phyloP scores from a whole-genome alignment of 345 rosid species.

The Populus pruinosa region DNA sequence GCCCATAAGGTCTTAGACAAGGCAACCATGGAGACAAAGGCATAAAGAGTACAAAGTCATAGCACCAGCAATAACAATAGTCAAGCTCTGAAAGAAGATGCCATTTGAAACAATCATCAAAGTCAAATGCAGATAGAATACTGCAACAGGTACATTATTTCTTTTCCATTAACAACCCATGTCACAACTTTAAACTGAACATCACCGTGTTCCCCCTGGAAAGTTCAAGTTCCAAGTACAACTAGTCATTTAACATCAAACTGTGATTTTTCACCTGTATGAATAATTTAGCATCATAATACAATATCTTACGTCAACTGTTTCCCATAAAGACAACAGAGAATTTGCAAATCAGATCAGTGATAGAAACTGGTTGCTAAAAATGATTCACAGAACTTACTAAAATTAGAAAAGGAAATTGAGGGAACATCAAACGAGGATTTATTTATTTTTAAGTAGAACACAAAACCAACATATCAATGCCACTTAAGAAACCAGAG shows the following conservation, averaged over 20 bases:
- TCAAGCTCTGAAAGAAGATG: not conserved
- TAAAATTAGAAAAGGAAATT: not conserved
- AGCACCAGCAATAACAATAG: not conserved
- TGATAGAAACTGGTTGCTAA: not conserved
- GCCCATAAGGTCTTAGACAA: not conserved
- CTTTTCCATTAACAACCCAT: not conserved
- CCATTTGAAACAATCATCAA: not conserved
- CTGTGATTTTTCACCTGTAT: not conserved
- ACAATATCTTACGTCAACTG: not conserved
- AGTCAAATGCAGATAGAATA: not conserved
- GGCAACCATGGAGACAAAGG: not conserved
- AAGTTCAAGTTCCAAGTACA: not conserved
- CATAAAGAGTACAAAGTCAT: not conserved
- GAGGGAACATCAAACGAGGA: not conserved
- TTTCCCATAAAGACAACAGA: not conserved
- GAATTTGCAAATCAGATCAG: not conserved
- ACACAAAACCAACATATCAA: not conserved
- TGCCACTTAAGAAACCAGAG: not conserved
- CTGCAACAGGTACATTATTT: not conserved
- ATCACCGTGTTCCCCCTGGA: not conserved
- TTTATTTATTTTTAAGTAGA: not conserved
- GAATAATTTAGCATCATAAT: too few species aligned
- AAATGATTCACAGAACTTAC: not conserved
- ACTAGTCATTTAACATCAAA: not conserved
- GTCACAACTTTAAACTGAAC: not conserved